Evolutionary conservation across 2,329 filamentous ascomycete species (phyloP), one percentile per base, ranked within the genome.

Genomic region (Davidsoniella neocaledoniae): DNA sequence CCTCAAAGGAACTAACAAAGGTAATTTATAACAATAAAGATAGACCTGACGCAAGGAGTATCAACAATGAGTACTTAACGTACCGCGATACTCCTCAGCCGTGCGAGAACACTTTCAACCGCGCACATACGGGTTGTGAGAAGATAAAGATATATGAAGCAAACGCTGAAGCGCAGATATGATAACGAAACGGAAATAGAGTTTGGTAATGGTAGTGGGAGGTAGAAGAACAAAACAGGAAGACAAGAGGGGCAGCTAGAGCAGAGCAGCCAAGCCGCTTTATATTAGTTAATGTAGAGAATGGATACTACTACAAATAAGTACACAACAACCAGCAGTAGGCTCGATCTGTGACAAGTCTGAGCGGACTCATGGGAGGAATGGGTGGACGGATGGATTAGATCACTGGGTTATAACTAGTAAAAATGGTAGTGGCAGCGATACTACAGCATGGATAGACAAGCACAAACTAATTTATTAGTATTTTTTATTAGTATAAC

Each of bases 1-100:
- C 21, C 21, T 23, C 21, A 23, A 5, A 23, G 21, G 21, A 23
- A 23, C 21, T 5, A 23, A 5, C 21, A 33, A 39, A 52, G 52
- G 53, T 42, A 52, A 50, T 53, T 45, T 54, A 48, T 54, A 44
- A 51, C 43, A 33, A 47, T 54, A 49, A 45, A 52, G 29, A 57
- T 62, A 63, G 62, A 70, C 71, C 71, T 74, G 73, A 76, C 73
- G 73, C 73, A 76, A 76, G 73, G 73, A 76, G 73, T 74, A 75
- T 72, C 72, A 72, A 75, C 71, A 71, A 46, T 53, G 51, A 53
- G 51, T 48, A 53, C 51, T 55, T 29, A 65, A 59, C 56, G 58
- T 60, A 67, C 73, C 71, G 72, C 66, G 61, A 74, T 75, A 76
- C 73, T 73, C 73, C 73, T 76, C 73, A 76, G 73, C 72, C 73